phyloP scores from a whole-genome alignment of 2,329 filamentous ascomycete species.

The Arthrobotrys iridis region DNA sequence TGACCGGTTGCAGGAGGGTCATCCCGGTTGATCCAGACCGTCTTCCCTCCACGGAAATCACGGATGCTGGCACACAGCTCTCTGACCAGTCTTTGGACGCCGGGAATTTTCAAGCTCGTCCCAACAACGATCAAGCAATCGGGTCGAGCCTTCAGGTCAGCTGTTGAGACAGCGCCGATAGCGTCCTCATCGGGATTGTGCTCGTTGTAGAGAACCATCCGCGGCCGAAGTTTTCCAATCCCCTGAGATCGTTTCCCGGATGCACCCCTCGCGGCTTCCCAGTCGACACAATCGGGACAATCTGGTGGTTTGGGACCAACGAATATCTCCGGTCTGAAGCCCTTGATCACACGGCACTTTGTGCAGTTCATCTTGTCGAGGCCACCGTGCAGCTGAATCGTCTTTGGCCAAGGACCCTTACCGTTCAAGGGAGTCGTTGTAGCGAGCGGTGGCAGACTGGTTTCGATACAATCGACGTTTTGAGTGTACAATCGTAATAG shows the following conservation, averaged over 20 bases:
- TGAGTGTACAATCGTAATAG: slow-evolving; percentile 92
- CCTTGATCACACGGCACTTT: slow-evolving; percentile 81
- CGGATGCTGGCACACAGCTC: slow-evolving; percentile 91
- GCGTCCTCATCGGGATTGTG: slow-evolving; percentile 96
- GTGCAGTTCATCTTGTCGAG: slow-evolving; percentile 96
- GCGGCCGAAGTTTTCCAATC: slow-evolving; percentile 85
- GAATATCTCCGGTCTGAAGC: slow-evolving; percentile 82
- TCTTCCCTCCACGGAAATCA: slow-evolving; percentile 81
- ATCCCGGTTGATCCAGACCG: slow-evolving; percentile 94
- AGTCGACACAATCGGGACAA: slow-evolving; percentile 77
- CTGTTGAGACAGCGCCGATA: slow-evolving; percentile 87
- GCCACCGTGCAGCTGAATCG: slow-evolving; percentile 92
- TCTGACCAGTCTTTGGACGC: slow-evolving; percentile 85
- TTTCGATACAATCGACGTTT: slow-evolving; percentile 96
- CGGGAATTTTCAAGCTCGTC: slow-evolving; percentile 93
- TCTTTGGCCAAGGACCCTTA: slow-evolving; percentile 91
- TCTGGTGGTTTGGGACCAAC: slow-evolving; percentile 83
- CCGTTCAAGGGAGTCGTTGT: slow-evolving; percentile 82
- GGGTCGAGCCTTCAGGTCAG: slow-evolving; percentile 84
- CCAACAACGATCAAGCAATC: slow-evolving; percentile 95
- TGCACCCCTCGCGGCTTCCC: slow-evolving; percentile 79
- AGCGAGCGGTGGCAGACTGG: slow-evolving; percentile 78
- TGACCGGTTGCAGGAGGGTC: slow-evolving; percentile 82
- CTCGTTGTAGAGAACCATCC: slow-evolving; percentile 98
- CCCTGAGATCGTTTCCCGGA: slow-evolving; percentile 92